phyloP scores from a whole-genome alignment of 2,329 filamentous ascomycete genomes.

The Lasiodiplodia hormozganensis region DNA sequence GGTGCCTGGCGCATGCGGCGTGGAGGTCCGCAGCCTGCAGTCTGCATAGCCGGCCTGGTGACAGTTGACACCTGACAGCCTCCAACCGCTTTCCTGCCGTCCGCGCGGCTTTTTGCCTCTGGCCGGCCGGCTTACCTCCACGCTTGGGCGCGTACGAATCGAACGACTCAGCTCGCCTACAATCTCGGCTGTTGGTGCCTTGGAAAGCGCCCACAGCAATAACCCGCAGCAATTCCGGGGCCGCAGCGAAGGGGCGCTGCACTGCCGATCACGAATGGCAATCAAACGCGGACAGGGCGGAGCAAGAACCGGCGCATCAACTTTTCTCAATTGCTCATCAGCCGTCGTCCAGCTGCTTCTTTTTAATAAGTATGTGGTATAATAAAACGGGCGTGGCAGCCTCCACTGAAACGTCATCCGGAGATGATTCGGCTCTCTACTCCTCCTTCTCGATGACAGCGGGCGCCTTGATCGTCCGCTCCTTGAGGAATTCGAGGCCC shows the following conservation, averaged over 20 bases:
- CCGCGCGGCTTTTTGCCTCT: conserved; percentile 1
- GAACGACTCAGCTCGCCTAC: conserved; percentile 25
- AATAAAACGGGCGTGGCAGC: conserved; percentile 11
- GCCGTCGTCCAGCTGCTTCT: conserved; percentile 15
- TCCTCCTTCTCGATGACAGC: conserved; percentile 69
- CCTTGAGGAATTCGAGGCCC: conserved; percentile 67
- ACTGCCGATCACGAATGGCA: conserved; percentile 10
- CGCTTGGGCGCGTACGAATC: conserved; percentile 10
- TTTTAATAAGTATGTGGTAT: conserved; percentile 11
- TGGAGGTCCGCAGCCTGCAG: neutral
- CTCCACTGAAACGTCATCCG: conserved; percentile 14
- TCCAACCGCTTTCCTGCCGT: neutral
- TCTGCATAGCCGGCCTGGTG: neutral
- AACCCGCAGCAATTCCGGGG: neutral
- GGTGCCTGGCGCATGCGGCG: conserved; percentile 17
- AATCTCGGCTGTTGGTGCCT: conserved; percentile 21
- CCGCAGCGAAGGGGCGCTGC: neutral
- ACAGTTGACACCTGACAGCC: neutral
- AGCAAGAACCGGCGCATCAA: neutral
- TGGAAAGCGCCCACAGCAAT: neutral
- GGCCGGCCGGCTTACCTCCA: neutral
- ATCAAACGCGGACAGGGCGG: conserved; percentile 13
- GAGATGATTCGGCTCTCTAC: conserved; percentile 34
- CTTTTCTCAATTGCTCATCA: conserved; percentile 21
- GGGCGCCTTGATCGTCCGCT: conserved; percentile 66